Base-by-base conservation (phyloP, 2,329 filamentous ascomycete species). In the Coleophoma cylindrospora region DNA sequence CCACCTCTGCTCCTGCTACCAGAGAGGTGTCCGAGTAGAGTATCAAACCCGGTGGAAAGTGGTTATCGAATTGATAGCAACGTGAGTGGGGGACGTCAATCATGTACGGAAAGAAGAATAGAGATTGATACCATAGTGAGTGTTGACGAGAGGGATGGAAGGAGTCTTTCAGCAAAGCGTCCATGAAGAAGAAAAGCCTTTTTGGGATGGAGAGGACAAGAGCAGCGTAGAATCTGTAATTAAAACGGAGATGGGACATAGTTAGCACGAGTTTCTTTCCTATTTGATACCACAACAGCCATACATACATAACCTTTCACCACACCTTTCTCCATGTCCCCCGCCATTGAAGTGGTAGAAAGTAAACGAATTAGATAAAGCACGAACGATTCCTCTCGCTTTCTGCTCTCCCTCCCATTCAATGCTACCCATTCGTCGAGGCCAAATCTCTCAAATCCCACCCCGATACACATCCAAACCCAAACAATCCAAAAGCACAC, bases 21-120 rank as follows among this genome's bases (percentile, higher is more conserved):
- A 48, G 47, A 19, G 52, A 47, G 7, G 41, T 54, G 14, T 51
- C 53, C 9, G 52, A 53, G 27, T 56, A 50, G 19, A 32, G 40
- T 41, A 27, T 17, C 22, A 21, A 4, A 22, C 14, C 13, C 11
- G 11, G n/a, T 17, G 22, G 13, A 19, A 6, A 8, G 17, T 41
- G 14, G 15, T 21, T 15, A 17, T 17, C 13, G 5, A 15, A 22
- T 21, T 9, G 15, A 17, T 12, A 41, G 15, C 12, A 21, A 22
- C 15, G 22, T 44, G 41, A n/a, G 27, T 34, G n/a, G 12, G n/a
- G 32, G 41, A 14, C 6, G 41, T 6, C 22, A 14, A 27, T 3
- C 4, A 12, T 21, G 21, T 2, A 19, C 19, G 14, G 12, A 21
- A 27, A 43, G 2, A 43, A 11, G 6, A 17, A 21, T 21, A 27